A percentile compares a stretch with the other conserved stretches of the same genome.
These are phyloP conservation scores for Xylaria arbuscula DNA, from an alignment of 2,329 filamentous ascomycete species.

Conservation along the genomic window DNA sequence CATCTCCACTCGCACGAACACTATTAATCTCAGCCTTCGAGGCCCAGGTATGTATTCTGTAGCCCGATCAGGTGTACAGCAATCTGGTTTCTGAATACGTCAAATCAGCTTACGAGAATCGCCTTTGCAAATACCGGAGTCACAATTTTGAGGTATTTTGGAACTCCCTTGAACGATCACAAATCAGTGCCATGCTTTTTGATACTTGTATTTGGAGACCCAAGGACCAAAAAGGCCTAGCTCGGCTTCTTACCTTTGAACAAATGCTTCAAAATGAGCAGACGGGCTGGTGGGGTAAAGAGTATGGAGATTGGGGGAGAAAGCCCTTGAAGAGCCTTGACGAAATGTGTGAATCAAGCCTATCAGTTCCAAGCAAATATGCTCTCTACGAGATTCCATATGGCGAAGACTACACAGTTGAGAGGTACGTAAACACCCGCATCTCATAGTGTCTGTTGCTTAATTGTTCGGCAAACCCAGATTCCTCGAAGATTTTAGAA, in stretches of 20 bases:
- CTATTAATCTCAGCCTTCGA: conserved; percentile 7
- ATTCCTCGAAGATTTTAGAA: neutral
- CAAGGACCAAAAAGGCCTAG: neutral
- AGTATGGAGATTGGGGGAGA: neutral
- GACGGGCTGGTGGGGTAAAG: neutral
- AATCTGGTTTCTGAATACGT: neutral
- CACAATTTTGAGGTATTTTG: conserved; percentile 9
- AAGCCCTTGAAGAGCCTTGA: too few relatives aligned
- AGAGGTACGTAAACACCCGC: neutral
- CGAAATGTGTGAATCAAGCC: neutral
- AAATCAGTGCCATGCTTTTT: neutral
- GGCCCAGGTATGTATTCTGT: neutral
- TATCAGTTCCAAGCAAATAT: neutral
- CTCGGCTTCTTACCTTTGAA: neutral
- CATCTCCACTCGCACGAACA: conserved; percentile 5
- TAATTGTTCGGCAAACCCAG: neutral
- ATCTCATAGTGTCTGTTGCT: neutral
- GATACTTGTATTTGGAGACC: neutral
- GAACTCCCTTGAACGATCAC: neutral
- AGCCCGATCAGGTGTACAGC: neutral
- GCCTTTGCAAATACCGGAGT: conserved; percentile 1
- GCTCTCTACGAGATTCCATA: neutral
- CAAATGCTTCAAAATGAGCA: neutral
- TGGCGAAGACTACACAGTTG: neutral
- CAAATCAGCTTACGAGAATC: conserved; percentile 6